Percentiles rank a stretch among this genome's conserved stretches.
Conservation (phyloP, 2,329 filamentous ascomycete species). For the Fusarium sp. region DNA sequence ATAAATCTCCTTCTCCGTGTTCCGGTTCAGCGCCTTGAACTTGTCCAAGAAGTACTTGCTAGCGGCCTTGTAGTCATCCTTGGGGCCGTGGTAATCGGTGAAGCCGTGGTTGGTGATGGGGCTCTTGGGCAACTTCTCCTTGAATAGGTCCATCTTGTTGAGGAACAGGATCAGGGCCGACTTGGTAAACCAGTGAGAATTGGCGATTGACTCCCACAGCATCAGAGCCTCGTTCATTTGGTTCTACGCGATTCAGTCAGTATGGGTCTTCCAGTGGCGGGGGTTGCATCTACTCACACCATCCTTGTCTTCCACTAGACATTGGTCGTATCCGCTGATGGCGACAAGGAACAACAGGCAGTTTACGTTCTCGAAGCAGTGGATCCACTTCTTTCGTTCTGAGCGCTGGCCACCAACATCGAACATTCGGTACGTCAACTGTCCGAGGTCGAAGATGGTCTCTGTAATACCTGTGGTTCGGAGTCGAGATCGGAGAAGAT, state of each 20-base stretch:
- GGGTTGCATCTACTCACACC: constrained; percentile 72
- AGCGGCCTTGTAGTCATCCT: constrained; percentile 78
- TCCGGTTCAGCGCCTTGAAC: constrained; percentile 81
- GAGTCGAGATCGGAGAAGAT: constrained; percentile 89
- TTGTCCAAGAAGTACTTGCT: constrained; percentile 87
- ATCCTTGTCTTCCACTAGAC: constrained; percentile 94
- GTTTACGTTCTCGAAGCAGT: constrained; percentile 95
- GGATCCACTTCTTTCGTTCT: constrained; percentile 97
- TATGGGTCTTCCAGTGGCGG: neutral
- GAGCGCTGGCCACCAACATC: constrained; percentile 93
- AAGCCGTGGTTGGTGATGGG: constrained; percentile 81
- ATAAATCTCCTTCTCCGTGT: constrained; percentile 72
- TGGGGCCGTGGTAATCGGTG: constrained; percentile 80
- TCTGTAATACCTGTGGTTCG: constrained; percentile 96
- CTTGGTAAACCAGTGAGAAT: constrained; percentile 87
- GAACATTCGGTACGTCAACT: constrained; percentile 96
- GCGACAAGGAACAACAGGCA: constrained; percentile 93
- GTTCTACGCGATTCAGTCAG: constrained; percentile 66
- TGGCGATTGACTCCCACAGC: constrained; percentile 88
- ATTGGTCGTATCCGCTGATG: constrained; percentile 96
- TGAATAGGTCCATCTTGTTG: constrained; percentile 90
- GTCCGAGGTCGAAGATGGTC: constrained; percentile 90
- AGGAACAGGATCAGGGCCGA: constrained; percentile 86
- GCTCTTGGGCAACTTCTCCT: constrained; percentile 77
- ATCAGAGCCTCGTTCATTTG: constrained; percentile 93